Conservation (phyloP, 2,329 filamentous ascomycete species). For the Malbranchea zuffiana region DNA sequence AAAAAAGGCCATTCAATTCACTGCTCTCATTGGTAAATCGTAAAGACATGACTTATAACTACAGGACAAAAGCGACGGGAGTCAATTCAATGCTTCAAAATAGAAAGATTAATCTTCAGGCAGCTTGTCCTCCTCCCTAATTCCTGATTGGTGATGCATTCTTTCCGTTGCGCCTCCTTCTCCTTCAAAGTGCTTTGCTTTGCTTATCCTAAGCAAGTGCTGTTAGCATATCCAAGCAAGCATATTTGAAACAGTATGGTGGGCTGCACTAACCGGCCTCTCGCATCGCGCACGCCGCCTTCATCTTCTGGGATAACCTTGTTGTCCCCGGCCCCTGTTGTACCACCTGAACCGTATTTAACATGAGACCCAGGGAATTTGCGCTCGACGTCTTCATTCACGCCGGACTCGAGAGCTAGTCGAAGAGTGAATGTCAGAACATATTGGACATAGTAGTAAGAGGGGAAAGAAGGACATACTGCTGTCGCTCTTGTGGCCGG, state of each 20-base stretch:
- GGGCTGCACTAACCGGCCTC: constrained; percentile 24
- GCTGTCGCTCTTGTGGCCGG: constrained; percentile 30
- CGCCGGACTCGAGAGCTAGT: constrained; percentile 32
- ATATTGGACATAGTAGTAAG: constrained; percentile 1
- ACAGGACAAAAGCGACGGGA: too few species aligned
- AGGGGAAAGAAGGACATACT: constrained; percentile 22
- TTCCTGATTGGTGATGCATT: background rate
- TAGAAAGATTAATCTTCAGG: background rate
- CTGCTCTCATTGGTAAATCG: too few species aligned
- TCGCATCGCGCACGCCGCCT: constrained; percentile 30
- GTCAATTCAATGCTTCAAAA: too few species aligned
- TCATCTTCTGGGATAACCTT: constrained; percentile 33
- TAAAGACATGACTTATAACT: too few species aligned
- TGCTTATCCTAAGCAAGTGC: constrained; percentile 21
- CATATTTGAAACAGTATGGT: too few species aligned
- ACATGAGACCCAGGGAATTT: constrained; percentile 30
- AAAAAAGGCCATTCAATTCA: too few species aligned
- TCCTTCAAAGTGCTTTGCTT: constrained; percentile 29
- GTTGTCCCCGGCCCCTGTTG: constrained; percentile 28
- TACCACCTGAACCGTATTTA: constrained; percentile 28
- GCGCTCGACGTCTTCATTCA: constrained; percentile 30
- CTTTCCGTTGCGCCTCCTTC: constrained; percentile 29
- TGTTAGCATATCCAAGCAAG: too few species aligned
- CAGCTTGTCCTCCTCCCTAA: background rate
- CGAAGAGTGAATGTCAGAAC: constrained; percentile 17